Conservation (phyloP, 2,329 filamentous ascomycete species). For the Penicillium sp. region DNA sequence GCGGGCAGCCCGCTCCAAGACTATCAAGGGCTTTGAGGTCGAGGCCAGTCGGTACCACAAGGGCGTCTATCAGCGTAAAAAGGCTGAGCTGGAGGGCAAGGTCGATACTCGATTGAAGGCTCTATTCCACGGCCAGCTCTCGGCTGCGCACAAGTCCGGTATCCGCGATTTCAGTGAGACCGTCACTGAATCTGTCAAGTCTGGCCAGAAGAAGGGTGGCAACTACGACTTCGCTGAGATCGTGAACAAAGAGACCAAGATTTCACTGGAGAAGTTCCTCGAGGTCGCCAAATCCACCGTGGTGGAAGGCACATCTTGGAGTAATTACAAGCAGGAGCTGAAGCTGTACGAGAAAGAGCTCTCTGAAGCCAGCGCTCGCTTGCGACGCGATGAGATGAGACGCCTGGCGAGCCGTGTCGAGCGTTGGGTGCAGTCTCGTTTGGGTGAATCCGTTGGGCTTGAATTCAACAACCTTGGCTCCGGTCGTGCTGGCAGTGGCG, state of each 20-base stretch:
- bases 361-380: conserved; percentile 77
- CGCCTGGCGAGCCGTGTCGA: conserved; percentile 87
- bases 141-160: conserved; percentile 84
- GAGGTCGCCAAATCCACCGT: conserved; percentile 70
- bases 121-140: conserved; percentile 84
- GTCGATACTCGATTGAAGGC: conserved; percentile 85
- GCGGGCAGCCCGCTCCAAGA: conserved; percentile 68
- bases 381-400: conserved; percentile 95
- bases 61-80: conserved; percentile 85
- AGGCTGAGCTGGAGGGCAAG: conserved; percentile 79
- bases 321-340: conserved; percentile 78
- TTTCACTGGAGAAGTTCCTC: conserved; percentile 73
- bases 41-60: conserved; percentile 97
- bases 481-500: conserved; percentile 77
- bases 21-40: conserved; percentile 80
- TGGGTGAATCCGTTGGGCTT: conserved; percentile 83
- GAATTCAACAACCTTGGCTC: conserved; percentile 97
- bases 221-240: conserved; percentile 95
- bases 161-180: conserved; percentile 82
- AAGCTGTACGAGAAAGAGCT: conserved; percentile 84
- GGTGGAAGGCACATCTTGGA: conserved; percentile 83
- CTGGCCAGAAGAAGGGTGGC: conserved; percentile 86
- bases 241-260: conserved; percentile 77
- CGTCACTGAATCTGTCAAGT: conserved; percentile 82
- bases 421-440: conserved; percentile 84